A percentile compares a stretch with the other conserved stretches of the same genome.
phyloP scores from a whole-genome alignment of 805 yeast genomes.

The Isabelozyma rhagii region DNA sequence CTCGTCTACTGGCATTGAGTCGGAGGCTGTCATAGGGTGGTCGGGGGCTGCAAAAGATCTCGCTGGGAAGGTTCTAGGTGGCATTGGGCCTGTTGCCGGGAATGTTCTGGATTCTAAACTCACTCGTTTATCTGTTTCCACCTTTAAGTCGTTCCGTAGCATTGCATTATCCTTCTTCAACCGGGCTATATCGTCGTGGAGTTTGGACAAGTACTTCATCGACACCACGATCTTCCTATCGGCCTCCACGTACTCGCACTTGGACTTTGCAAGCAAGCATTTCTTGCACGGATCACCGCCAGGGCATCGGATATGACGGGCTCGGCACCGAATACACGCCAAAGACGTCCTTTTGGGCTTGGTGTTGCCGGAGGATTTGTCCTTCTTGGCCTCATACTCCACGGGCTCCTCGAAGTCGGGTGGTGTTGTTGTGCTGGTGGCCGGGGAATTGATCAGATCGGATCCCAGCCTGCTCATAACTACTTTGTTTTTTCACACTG shows the following conservation, averaged over 20 bases:
- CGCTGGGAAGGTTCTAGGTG: not conserved
- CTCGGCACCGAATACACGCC: conserved; percentile 65
- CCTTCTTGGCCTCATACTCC: not conserved
- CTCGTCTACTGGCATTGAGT: not conserved
- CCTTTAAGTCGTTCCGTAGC: conserved; percentile 44
- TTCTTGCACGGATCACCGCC: conserved; percentile 73
- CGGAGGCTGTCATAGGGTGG: not conserved
- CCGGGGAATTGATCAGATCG: not conserved
- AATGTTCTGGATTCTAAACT: conserved; percentile 1
- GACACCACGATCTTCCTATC: conserved; percentile 73
- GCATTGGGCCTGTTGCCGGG: not conserved
- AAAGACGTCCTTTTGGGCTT: conserved; percentile 32
- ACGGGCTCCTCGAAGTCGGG: not conserved
- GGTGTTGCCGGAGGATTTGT: not conserved
- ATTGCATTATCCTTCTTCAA: conserved; percentile 64
- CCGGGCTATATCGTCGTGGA: conserved; percentile 65
- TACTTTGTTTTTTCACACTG: not conserved
- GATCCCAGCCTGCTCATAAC: not conserved
- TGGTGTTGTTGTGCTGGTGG: not conserved
- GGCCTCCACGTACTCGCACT: conserved; percentile 70
- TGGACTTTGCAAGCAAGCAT: conserved; percentile 52
- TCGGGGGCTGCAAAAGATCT: not conserved
- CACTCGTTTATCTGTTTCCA: conserved; percentile 13
- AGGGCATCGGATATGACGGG: conserved; percentile 72
- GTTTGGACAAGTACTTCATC: conserved; percentile 60